Percentiles rank a stretch among this genome's conserved stretches.
phyloP scores from a whole-genome alignment of 345 rosid species.

The Euphorbia tirucalli region DNA sequence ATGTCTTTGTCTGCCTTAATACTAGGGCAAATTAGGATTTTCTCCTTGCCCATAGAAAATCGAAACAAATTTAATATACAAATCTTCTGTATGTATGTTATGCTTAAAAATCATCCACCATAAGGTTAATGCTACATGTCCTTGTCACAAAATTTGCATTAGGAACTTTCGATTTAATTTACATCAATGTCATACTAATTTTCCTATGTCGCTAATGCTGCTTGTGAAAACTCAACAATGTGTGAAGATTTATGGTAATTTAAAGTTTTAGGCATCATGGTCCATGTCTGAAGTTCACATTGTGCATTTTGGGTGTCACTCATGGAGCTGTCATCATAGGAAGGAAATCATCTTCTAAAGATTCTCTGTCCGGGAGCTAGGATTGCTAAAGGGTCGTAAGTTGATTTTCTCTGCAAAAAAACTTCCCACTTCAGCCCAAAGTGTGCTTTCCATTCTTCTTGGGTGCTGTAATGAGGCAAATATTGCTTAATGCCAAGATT shows the following conservation, averaged over 20 bases:
- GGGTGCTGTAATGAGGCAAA: slow-evolving; percentile 62
- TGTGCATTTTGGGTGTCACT: slow-evolving; percentile 18
- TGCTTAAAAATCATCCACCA: slow-evolving; percentile 4
- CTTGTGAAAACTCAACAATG: slow-evolving; percentile 10
- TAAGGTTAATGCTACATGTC: slow-evolving; percentile 5
- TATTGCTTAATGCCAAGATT: slow-evolving; percentile 64
- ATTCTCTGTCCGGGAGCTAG: slow-evolving; percentile 89
- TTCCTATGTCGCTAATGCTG: slow-evolving; percentile 10
- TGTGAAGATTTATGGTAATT: slow-evolving; percentile 24
- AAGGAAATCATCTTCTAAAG: slow-evolving; percentile 48
- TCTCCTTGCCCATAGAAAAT: neutral
- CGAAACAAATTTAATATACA: neutral
- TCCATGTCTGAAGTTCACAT: slow-evolving; percentile 13
- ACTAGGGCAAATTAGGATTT: neutral
- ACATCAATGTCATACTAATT: slow-evolving; percentile 19
- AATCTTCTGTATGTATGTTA: slow-evolving; percentile 15
- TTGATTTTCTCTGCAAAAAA: slow-evolving; percentile 52
- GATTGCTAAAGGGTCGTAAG: slow-evolving; percentile 76
- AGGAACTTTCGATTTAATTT: slow-evolving; percentile 14
- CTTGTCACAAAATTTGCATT: slow-evolving; percentile 11
- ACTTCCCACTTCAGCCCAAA: slow-evolving; percentile 73
- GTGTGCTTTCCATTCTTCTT: slow-evolving; percentile 75
- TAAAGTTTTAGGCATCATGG: slow-evolving; percentile 35
- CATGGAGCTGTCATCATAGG: slow-evolving; percentile 25
- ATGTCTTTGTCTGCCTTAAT: slow-evolving; percentile 12